Base-by-base conservation (phyloP, 768 basidiomycete species). In the Suillus ampliporus region DNA sequence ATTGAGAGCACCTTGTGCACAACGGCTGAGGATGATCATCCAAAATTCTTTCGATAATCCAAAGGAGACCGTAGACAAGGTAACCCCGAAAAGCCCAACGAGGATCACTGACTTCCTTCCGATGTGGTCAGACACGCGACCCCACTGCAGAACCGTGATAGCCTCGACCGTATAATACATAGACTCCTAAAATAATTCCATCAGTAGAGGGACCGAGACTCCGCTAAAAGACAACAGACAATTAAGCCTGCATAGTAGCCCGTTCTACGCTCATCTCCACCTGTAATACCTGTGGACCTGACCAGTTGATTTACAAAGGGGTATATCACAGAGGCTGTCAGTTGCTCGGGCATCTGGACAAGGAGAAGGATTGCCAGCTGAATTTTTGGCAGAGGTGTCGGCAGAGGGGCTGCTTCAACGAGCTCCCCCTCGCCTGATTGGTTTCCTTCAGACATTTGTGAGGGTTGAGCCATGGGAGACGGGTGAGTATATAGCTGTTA, bases 191-290 rank as follows among this genome's bases (percentile, higher is more conserved):
- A 31, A n/a, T 61, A n/a, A 19, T n/a, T 35, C 41, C 17, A 38
- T 37, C 31, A 57, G 41, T 15, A 8, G 26, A 9, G n/a, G 38
- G 41, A 21, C 13, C 4, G 10, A n/a, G n/a, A 28, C 11, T 28
- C 28, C 26, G 3, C 5, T 34, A 7, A 38, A 23, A 61, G 26
- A 60, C 15, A 37, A 57, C 60, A 53, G 13, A 83, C 83, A 35
- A 84, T 79, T 38, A 84, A 59, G 7, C 82, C 83, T 52, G 81
- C 82, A 70, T 80, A 84, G 67, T 83, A 84, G 0, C 82, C 82
- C 5, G 77, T 82, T 58, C 75, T 80, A 4, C 68, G 72, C 62
- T 83, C 82, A 59, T 83, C 79, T 5, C 82, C 81, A 6, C 72
- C 67, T 10, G 79, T 83, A 9, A 83, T 72, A 0, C 80, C 81